Conservation (phyloP, 1,284 basidiomycete species). For the Moesziomyces parantarcticus region DNA sequence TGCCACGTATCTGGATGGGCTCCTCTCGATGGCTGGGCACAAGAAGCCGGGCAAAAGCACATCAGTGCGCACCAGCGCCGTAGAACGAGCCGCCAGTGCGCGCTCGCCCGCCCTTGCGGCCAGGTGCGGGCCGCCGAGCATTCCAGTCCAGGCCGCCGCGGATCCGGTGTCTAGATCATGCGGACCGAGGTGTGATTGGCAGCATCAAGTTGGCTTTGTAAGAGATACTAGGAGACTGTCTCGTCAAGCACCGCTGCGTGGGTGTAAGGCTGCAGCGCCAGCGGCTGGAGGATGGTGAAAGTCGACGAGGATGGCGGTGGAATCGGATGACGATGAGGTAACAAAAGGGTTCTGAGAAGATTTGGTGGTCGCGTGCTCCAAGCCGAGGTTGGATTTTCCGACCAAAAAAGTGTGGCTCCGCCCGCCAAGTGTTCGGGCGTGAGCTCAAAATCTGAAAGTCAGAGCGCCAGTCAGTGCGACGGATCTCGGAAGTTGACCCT, state of each 20-base stretch:
- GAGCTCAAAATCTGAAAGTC: neutral
- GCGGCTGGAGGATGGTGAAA: neutral
- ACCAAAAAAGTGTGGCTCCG: neutral
- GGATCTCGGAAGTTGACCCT: slow-evolving; percentile 16
- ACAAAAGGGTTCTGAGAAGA: slow-evolving; percentile 16
- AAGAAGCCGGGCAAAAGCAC: slow-evolving; percentile 18
- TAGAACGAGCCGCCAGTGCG: slow-evolving; percentile 3
- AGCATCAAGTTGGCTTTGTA: neutral
- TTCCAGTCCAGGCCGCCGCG: slow-evolving; percentile 30
- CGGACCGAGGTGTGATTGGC: neutral
- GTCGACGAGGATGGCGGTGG: neutral
- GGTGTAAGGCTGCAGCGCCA: neutral
- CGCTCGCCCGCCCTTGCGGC: slow-evolving; percentile 13
- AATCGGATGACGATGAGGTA: slow-evolving; percentile 16
- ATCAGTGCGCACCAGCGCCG: neutral
- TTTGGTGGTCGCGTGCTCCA: slow-evolving; percentile 22
- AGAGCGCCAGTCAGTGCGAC: neutral
- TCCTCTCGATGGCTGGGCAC: slow-evolving; percentile 20
- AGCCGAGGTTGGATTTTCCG: slow-evolving; percentile 5
- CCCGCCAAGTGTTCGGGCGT: neutral
- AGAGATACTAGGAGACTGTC: no score
- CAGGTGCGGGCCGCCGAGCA: slow-evolving; percentile 30
- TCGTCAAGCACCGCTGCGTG: neutral
- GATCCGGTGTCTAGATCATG: slow-evolving; percentile 16
- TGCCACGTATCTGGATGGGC: neutral